These are phyloP conservation scores for Talaromyces sp. DNA, from an alignment of 2,329 filamentous ascomycete species.

Conservation along the genomic window DNA sequence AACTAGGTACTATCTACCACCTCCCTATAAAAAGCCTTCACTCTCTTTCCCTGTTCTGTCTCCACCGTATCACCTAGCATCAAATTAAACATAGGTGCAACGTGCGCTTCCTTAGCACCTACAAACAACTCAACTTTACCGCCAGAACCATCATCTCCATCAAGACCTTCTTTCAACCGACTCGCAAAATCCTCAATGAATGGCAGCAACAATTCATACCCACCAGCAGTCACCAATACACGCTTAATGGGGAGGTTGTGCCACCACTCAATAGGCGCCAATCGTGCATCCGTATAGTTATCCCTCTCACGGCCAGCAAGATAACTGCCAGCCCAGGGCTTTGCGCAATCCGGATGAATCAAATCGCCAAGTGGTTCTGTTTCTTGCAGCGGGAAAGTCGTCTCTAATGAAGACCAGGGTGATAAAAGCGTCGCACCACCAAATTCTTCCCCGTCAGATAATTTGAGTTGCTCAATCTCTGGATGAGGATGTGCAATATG, in stretches of 20 bases:
- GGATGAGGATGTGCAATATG: slow-evolving; percentile 52
- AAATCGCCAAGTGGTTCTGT: slow-evolving; percentile 50
- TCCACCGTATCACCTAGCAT: slow-evolving; percentile 32
- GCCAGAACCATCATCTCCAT: slow-evolving; percentile 33
- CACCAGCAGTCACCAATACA: slow-evolving; percentile 52
- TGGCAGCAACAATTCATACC: slow-evolving; percentile 53
- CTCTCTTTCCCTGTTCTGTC: slow-evolving; percentile 37
- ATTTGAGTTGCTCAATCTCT: slow-evolving; percentile 39
- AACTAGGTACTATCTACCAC: background rate
- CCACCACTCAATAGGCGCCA: slow-evolving; percentile 52
- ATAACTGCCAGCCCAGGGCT: slow-evolving; percentile 47
- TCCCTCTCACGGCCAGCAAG: slow-evolving; percentile 40
- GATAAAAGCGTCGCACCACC: slow-evolving; percentile 51
- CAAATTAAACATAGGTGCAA: slow-evolving; percentile 39
- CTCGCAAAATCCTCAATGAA: slow-evolving; percentile 49
- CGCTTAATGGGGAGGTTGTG: slow-evolving; percentile 43
- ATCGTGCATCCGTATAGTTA: slow-evolving; percentile 51
- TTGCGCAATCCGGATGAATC: slow-evolving; percentile 37
- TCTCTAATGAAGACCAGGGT: slow-evolving; percentile 54
- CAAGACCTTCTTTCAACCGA: background rate
- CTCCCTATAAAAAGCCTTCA: slow-evolving; percentile 28
- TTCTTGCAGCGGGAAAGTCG: slow-evolving; percentile 38
- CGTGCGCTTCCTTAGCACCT: slow-evolving; percentile 37
- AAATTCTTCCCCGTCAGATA: slow-evolving; percentile 38
- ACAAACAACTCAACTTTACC: slow-evolving; percentile 32